A percentile compares a stretch with the other conserved stretches of the same genome.
phyloP scores from a whole-genome alignment of 495 filamentous ascomycete genomes.

The Penicillium odoratum region DNA sequence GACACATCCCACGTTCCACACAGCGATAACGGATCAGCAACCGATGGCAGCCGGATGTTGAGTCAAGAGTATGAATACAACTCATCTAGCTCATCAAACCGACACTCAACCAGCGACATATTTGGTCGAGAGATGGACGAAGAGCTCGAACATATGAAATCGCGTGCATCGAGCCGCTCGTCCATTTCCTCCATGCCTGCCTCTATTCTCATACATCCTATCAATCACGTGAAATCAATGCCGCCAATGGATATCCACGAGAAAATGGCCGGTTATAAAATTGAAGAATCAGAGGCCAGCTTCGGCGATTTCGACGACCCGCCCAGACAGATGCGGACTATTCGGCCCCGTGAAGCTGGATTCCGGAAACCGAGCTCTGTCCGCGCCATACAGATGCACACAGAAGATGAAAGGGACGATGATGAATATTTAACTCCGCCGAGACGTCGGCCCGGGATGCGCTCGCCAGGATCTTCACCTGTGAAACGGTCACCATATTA shows the following conservation, averaged over 20 bases:
- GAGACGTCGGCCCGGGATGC: constrained; percentile 34
- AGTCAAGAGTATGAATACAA: constrained; percentile 36
- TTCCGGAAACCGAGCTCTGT: constrained; percentile 76
- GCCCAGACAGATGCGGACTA: constrained; percentile 24
- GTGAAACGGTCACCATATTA: constrained; percentile 43
- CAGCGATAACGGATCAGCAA: constrained; percentile 17
- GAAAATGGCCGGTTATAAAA: constrained; percentile 22
- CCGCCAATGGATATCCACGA: constrained; percentile 17
- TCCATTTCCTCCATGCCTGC: constrained; percentile 45
- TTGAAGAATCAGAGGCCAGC: constrained; percentile 28
- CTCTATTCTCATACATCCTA: constrained; percentile 37
- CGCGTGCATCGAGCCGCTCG: constrained; percentile 43
- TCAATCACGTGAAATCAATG: constrained; percentile 24
- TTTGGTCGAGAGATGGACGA: constrained; percentile 34
- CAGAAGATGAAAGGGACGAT: constrained; percentile 45
- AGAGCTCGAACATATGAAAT: constrained; percentile 31
- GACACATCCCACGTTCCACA: constrained; percentile 22
- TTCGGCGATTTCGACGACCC: constrained; percentile 23
- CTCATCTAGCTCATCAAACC: constrained; percentile 41
- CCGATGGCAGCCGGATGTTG: constrained; percentile 24
- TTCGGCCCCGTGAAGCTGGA: constrained; percentile 43
- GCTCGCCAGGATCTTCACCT: constrained; percentile 37
- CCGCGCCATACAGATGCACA: constrained; percentile 74
- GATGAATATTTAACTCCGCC: constrained; percentile 41
- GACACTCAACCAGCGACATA: constrained; percentile 33